Evolutionary conservation across 768 basidiomycete species (phyloP).

Genomic region (Royoungia palumana): DNA sequence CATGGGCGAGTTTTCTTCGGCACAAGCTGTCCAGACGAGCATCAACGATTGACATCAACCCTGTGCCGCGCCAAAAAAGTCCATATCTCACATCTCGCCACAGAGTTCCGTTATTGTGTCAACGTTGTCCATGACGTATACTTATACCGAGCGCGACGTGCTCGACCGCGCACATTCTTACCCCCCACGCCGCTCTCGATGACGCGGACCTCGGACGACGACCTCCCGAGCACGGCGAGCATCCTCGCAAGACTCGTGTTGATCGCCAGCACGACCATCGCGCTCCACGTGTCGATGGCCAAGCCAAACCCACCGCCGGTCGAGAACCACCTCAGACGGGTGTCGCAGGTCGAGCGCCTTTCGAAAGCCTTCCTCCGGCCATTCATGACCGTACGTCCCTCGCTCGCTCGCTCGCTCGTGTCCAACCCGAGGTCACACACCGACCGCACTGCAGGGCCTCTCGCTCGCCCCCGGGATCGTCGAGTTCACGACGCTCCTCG

Average conservation of each 20-base stretch:
- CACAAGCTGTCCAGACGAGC: too few relatives aligned
- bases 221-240: not conserved
- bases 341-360: not conserved
- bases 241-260: conserved; percentile 2
- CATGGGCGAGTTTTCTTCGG: too few relatives aligned
- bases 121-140: too few relatives aligned
- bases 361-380: conserved; percentile 2
- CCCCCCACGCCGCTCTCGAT: not conserved
- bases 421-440: too few relatives aligned
- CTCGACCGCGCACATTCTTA: too few relatives aligned
- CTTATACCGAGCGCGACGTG: too few relatives aligned
- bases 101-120: too few relatives aligned
- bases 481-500: not conserved
- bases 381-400: not conserved
- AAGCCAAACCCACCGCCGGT: conserved; percentile 8
- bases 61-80: too few relatives aligned
- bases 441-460: conserved; percentile 1
- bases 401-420: too few relatives aligned
- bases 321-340: not conserved
- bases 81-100: too few relatives aligned
- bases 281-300: conserved; percentile 5
- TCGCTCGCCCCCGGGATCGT: conserved; percentile 1
- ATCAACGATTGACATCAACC: too few relatives aligned
- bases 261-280: not conserved
- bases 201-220: not conserved